Percentiles rank a stretch among this genome's conserved stretches.
Conservation (phyloP, 2,329 filamentous ascomycete genomes). For the Elsinoe perseae region DNA sequence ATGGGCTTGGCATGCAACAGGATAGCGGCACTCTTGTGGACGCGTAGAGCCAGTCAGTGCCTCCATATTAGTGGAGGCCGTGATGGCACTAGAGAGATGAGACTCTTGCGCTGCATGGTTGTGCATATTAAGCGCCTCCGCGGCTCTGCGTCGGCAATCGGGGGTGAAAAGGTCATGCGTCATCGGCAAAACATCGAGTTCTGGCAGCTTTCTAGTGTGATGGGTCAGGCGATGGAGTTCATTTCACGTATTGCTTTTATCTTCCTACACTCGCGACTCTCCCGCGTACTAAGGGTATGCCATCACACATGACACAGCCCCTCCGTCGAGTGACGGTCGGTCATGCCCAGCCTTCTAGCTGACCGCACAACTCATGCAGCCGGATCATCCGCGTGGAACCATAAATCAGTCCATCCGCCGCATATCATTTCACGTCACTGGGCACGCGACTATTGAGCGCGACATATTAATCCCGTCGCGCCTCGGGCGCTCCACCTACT, state of each 20-base stretch:
- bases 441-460: background rate
- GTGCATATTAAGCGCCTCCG: background rate
- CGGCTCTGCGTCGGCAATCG: background rate
- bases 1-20: no score
- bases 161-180: background rate
- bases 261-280: background rate
- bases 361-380: slow-evolving; percentile 3
- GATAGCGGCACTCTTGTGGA: no score
- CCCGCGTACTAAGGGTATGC: background rate
- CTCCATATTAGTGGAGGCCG: no score
- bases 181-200: background rate
- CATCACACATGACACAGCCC: background rate
- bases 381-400: slow-evolving; percentile 10
- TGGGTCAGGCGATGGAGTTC: background rate
- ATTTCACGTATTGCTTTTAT: background rate
- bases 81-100: no score
- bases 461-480: background rate
- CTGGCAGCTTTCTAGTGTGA: background rate
- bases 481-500: background rate
- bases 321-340: background rate
- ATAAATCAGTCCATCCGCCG: slow-evolving; percentile 6
- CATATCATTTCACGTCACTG: background rate
- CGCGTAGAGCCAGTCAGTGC: no score
- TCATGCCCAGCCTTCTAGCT: slow-evolving; percentile 6
- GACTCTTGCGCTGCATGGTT: no score